A percentile compares a stretch with the other conserved stretches of the same genome.
phyloP scores from a whole-genome alignment of 2,329 filamentous ascomycete genomes.

The Sphaerostilbella broomeana region DNA sequence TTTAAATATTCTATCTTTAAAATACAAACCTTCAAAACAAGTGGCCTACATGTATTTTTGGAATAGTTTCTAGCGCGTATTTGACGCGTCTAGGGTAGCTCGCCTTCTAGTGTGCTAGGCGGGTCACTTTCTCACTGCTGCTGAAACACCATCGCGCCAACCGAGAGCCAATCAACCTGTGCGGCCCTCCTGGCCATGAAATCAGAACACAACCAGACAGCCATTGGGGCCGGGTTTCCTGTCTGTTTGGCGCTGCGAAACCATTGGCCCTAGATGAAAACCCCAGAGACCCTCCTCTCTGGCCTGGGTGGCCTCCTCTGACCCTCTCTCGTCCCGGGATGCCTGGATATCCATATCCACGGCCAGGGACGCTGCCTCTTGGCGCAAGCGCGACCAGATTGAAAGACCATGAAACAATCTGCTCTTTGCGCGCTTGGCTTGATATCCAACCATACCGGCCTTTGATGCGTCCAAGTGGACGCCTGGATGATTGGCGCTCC shows the following conservation, averaged over 20 bases:
- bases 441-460: not conserved
- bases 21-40: too few species aligned
- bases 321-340: too few species aligned
- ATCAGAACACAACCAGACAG: conserved; percentile 1
- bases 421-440: conserved; percentile 8
- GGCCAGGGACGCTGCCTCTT: too few species aligned
- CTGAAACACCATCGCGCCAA: conserved; percentile 12
- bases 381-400: conserved; percentile 9
- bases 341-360: too few species aligned
- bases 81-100: too few species aligned
- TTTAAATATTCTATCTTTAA: too few species aligned
- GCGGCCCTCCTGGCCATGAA: conserved; percentile 8
- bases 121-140: too few species aligned
- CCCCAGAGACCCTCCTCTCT: not conserved
- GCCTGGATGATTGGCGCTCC: conserved; percentile 7
- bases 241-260: conserved; percentile 5
- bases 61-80: too few species aligned
- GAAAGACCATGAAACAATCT: conserved; percentile 11
- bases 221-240: conserved; percentile 2
- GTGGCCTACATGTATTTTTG: too few species aligned
- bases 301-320: too few species aligned
- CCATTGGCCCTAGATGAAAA: conserved; percentile 5
- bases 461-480: not conserved
- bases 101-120: too few species aligned
- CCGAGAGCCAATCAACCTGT: conserved; percentile 10